phyloP scores from a whole-genome alignment of 371 early-diverging fungal genomes.

The Aphelidium insulamus region DNA sequence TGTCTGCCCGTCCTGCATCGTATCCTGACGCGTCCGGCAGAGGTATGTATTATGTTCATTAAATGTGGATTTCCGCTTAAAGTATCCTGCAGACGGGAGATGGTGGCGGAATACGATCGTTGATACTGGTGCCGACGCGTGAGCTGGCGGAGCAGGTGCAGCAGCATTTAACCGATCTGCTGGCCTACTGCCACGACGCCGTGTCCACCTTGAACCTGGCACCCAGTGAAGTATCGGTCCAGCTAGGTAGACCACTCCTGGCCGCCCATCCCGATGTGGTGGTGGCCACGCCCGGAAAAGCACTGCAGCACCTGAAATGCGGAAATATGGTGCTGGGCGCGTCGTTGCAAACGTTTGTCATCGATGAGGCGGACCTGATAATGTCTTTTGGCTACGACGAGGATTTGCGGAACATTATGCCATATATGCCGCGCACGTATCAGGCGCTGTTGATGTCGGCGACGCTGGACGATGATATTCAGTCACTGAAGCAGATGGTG shows the following conservation, averaged over 20 bases:
- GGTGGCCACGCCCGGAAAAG: constrained; percentile 57
- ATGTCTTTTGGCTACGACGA: constrained; percentile 79
- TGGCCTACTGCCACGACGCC: constrained; percentile 39
- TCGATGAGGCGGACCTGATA: constrained; percentile 88
- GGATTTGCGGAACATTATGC: constrained; percentile 39
- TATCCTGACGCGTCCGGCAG: constrained; percentile 45
- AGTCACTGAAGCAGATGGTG: constrained; percentile 53
- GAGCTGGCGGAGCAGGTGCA: constrained; percentile 88
- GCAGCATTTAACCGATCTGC: constrained; percentile 39
- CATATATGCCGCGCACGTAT: constrained; percentile 52
- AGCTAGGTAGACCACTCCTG: constrained; percentile 38
- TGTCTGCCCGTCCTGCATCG: constrained; percentile 81
- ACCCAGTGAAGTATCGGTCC: neutral
- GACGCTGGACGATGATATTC: constrained; percentile 56
- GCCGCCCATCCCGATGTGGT: constrained; percentile 64
- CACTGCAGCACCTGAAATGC: constrained; percentile 41
- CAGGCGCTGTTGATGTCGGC: constrained; percentile 80
- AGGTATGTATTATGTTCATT: constrained; percentile 12
- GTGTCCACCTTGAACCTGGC: no score
- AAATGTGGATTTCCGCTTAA: constrained; percentile 9
- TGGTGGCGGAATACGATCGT: constrained; percentile 14
- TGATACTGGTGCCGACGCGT: constrained; percentile 85
- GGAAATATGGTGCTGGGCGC: constrained; percentile 29
- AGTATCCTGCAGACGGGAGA: neutral
- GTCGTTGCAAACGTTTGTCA: constrained; percentile 54